phyloP scores from a whole-genome alignment of 306 rosid genomes.

The Purshia tridentata region DNA sequence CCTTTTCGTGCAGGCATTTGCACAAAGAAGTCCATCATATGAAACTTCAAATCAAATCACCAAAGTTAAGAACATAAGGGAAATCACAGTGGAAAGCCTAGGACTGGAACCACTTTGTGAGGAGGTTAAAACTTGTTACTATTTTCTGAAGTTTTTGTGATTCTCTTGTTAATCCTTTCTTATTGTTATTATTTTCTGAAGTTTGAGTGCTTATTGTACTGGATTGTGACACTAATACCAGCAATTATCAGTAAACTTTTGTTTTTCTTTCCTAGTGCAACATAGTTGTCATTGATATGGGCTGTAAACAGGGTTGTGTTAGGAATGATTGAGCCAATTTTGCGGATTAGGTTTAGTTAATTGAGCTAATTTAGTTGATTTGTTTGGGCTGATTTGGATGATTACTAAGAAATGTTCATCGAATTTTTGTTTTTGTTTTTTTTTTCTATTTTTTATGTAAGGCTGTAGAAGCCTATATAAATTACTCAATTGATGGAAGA shows the following conservation, averaged over 20 bases:
- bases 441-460: no score
- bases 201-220: slow-evolving; percentile 6
- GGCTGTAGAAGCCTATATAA: no score
- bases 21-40: slow-evolving; percentile 38
- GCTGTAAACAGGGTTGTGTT: no score
- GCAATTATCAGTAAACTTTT: slow-evolving; percentile 14
- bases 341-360: no score
- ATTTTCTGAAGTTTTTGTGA: slow-evolving; percentile 7
- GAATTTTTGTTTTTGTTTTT: no score
- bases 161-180: not conserved
- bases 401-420: no score
- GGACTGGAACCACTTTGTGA: slow-evolving; percentile 78
- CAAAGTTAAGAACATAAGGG: slow-evolving; percentile 45
- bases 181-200: not conserved
- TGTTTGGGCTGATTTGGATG: no score
- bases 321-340: no score
- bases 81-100: slow-evolving; percentile 59
- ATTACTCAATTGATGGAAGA: no score
- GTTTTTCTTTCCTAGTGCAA: slow-evolving; percentile 15
- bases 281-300: not conserved
- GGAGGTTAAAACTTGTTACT: slow-evolving; percentile 44
- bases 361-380: no score
- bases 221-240: slow-evolving; percentile 3
- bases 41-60: slow-evolving; percentile 1
- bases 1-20: slow-evolving; percentile 57